Evolutionary conservation across 306 rosid genomes (phyloP).

Genomic region (Astragalus glycyphyllos): DNA sequence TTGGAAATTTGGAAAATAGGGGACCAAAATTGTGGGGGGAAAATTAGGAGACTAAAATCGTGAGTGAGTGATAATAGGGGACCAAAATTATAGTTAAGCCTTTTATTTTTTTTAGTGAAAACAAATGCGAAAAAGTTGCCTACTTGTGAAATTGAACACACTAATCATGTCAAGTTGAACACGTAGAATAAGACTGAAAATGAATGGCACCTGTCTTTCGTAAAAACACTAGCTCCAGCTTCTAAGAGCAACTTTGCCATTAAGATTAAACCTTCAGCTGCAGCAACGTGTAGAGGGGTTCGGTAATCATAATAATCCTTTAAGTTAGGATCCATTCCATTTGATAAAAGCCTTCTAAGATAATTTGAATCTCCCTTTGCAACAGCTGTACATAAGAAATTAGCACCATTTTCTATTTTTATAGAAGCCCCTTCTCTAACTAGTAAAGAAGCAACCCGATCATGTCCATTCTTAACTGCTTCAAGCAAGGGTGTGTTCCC

Average conservation of each 20-base stretch:
- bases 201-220: slow-evolving; percentile 76
- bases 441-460: slow-evolving; percentile 74
- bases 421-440: slow-evolving; percentile 76
- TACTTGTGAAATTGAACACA: slow-evolving; percentile 1
- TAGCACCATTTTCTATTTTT: slow-evolving; percentile 69
- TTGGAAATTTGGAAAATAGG: too few species aligned
- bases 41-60: too few species aligned
- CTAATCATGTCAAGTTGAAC: background rate
- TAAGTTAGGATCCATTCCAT: slow-evolving; percentile 87
- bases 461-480: slow-evolving; percentile 86
- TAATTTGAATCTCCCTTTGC: slow-evolving; percentile 84
- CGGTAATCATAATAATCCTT: slow-evolving; percentile 91
- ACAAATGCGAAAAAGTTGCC: slow-evolving; percentile 27
- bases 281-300: slow-evolving; percentile 86
- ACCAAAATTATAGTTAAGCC: too few species aligned
- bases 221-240: slow-evolving; percentile 84
- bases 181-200: slow-evolving; percentile 29
- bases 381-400: slow-evolving; percentile 76
- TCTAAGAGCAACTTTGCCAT: slow-evolving; percentile 88
- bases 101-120: background rate
- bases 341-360: slow-evolving; percentile 66
- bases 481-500: slow-evolving; percentile 91
- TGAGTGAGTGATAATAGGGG: too few species aligned
- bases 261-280: slow-evolving; percentile 76
- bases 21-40: too few species aligned